Conservation (phyloP, 2,329 filamentous ascomycete genomes). For the Pseudopyricularia cyperi region DNA sequence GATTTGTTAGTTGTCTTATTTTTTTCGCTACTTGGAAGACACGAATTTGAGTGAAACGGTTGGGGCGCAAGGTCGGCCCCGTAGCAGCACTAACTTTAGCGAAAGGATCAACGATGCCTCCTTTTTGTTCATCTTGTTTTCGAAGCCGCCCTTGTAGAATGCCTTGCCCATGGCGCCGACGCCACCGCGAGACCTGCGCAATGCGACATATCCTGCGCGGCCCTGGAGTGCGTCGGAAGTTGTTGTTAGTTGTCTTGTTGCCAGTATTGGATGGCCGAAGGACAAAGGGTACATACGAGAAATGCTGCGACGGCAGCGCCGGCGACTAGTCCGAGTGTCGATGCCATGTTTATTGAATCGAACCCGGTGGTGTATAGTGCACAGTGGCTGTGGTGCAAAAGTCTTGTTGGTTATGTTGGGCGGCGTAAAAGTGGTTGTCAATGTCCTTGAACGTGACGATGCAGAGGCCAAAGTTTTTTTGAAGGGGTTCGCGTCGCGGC, state of each 20-base stretch:
- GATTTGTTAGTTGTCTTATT: not conserved
- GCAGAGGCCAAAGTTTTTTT: not conserved
- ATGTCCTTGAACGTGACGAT: not conserved
- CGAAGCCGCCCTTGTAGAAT: slow-evolving; percentile 98
- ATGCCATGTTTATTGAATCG: slow-evolving; percentile 33
- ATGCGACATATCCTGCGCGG: slow-evolving; percentile 80
- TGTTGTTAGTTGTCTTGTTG: slow-evolving; percentile 7
- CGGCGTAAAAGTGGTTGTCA: not conserved
- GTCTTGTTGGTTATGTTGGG: no score
- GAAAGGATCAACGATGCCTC: slow-evolving; percentile 87
- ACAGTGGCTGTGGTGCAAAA: not conserved
- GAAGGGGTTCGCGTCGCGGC: not conserved
- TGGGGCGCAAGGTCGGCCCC: no score
- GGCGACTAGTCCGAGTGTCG: slow-evolving; percentile 42
- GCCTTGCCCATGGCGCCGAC: slow-evolving; percentile 73
- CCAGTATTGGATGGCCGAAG: slow-evolving; percentile 1
- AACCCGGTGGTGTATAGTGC: not conserved
- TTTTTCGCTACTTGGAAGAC: no score
- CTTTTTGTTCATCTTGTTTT: slow-evolving; percentile 81
- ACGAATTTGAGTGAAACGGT: no score
- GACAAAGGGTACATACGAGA: slow-evolving; percentile 28
- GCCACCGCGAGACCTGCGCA: slow-evolving; percentile 68
- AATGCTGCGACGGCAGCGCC: slow-evolving; percentile 54
- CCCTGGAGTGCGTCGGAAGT: slow-evolving; percentile 44
- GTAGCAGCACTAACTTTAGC: slow-evolving; percentile 52